phyloP scores from a whole-genome alignment of 176 grass and related monocot species.

The Musa troglodytarum region DNA sequence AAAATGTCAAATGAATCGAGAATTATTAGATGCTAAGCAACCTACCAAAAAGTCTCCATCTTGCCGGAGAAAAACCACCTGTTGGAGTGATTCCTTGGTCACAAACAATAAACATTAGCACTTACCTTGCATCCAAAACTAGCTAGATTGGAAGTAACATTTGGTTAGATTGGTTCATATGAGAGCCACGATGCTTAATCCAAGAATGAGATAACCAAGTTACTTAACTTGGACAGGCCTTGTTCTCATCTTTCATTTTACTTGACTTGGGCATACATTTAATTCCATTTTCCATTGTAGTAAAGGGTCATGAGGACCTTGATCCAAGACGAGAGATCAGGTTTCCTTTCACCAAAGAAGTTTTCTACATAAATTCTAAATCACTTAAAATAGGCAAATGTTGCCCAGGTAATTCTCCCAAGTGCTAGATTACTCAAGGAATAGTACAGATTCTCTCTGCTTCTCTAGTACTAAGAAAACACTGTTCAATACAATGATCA shows the following conservation, averaged over 20 bases:
- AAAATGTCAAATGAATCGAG: slow-evolving; percentile 16
- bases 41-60: not conserved
- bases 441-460: not conserved
- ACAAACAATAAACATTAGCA: no score
- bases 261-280: no score
- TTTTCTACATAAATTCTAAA: not conserved
- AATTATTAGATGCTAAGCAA: not conserved
- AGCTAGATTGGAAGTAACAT: no score
- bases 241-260: no score
- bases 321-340: not conserved
- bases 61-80: no score
- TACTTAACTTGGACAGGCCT: no score
- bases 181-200: no score
- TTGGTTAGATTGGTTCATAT: no score
- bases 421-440: not conserved
- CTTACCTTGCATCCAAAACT: no score
- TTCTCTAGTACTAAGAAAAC: not conserved
- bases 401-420: not conserved
- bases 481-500: not conserved
- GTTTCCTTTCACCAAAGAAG: not conserved
- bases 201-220: no score
- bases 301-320: not conserved
- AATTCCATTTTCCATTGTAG: no score
- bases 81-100: no score
- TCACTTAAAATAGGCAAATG: not conserved